A percentile compares a stretch with the other conserved stretches of the same genome.
Conservation (phyloP, 495 filamentous ascomycete species). For the Penicillium chermesinum region DNA sequence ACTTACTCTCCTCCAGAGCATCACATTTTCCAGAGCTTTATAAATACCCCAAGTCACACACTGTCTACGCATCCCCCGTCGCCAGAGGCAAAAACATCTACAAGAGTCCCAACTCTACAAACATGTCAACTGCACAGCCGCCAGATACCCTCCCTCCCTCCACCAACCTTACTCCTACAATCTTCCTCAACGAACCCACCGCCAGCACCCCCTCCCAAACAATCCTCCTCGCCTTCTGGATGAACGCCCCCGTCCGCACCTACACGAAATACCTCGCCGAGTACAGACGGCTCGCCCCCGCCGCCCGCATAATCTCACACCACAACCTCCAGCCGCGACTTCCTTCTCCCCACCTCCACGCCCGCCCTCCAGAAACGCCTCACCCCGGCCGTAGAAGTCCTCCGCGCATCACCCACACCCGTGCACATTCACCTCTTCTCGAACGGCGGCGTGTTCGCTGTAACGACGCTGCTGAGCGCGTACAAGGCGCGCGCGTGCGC, state of each 20-base stretch:
- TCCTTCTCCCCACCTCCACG: constrained; percentile 25
- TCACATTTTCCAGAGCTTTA: no score
- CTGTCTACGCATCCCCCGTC: no score
- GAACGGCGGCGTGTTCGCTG: constrained; percentile 36
- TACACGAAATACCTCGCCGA: constrained; percentile 35
- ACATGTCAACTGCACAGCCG: background rate
- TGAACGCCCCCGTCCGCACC: constrained; percentile 23
- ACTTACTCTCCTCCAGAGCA: no score
- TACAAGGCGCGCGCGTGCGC: constrained; percentile 28
- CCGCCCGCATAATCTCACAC: constrained; percentile 37
- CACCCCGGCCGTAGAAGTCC: constrained; percentile 32
- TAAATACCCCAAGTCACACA: no score
- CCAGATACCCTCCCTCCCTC: background rate
- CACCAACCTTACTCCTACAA: background rate
- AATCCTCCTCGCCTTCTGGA: background rate
- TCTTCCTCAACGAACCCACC: background rate
- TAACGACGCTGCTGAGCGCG: constrained; percentile 26
- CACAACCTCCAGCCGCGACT: constrained; percentile 32
- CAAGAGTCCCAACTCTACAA: no score
- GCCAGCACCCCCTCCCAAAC: background rate
- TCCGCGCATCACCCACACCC: constrained; percentile 17
- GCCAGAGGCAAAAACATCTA: no score
- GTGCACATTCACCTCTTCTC: constrained; percentile 41
- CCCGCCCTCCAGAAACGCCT: constrained; percentile 27
- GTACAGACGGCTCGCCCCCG: constrained; percentile 32